Conservation (phyloP, 2,329 filamentous ascomycete species). For the Talaromyces albobiverticillius region DNA sequence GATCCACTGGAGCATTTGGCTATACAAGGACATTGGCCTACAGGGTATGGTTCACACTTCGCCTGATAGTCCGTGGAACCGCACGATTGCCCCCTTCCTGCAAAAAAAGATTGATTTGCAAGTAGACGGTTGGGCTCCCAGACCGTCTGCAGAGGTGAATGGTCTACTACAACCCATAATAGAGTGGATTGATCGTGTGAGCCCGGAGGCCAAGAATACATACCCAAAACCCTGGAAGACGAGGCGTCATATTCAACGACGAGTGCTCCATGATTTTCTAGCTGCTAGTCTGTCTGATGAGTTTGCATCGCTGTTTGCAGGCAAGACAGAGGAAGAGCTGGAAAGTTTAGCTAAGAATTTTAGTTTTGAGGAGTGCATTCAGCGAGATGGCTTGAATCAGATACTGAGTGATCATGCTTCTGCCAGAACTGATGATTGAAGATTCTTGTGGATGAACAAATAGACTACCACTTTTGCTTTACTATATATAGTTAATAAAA, state of each 20-base stretch:
- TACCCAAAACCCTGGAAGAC: conserved; percentile 53
- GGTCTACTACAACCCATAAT: conserved; percentile 44
- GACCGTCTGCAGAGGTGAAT: conserved; percentile 42
- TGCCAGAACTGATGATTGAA: too few relatives aligned
- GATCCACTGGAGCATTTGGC: conserved; percentile 60
- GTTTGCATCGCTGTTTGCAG: conserved; percentile 55
- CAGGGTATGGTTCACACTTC: conserved; percentile 55
- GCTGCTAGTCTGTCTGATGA: conserved; percentile 51
- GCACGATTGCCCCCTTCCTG: conserved; percentile 51
- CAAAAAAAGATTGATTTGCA: conserved; percentile 55
- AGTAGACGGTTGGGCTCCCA: conserved; percentile 56
- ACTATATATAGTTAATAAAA: too few relatives aligned
- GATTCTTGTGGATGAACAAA: too few relatives aligned
- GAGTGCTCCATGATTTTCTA: conserved; percentile 49
- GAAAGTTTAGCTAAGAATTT: conserved; percentile 56
- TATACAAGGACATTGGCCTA: conserved; percentile 57
- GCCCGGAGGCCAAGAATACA: conserved; percentile 37
- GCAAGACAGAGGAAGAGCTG: conserved; percentile 50
- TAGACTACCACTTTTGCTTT: too few relatives aligned
- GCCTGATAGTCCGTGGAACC: conserved; percentile 50
- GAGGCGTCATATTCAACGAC: conserved; percentile 48
- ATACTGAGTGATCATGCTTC: too few relatives aligned
- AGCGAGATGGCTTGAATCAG: conserved; percentile 37
- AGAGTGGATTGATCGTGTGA: conserved; percentile 44
- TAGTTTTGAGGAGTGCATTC: conserved; percentile 53